These are phyloP conservation scores for Bidens hawaiensis DNA, from an alignment of 140 eudicot species.

Conservation along the genomic window DNA sequence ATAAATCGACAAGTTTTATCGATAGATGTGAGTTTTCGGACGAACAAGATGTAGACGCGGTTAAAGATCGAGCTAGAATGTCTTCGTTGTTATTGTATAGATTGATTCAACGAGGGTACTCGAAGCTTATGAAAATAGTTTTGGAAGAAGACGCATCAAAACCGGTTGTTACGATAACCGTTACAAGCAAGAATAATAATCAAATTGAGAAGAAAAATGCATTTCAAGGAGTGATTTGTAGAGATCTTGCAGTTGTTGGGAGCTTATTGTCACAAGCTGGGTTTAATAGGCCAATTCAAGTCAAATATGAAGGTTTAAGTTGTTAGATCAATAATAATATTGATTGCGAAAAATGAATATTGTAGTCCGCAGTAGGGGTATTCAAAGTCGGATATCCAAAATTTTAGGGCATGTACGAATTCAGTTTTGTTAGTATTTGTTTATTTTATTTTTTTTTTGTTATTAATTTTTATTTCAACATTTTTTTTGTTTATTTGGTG, in stretches of 20 bases:
- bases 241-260: constrained; percentile 83
- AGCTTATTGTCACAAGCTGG: constrained; percentile 64
- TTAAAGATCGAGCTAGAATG: constrained; percentile 55
- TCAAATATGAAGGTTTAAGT: constrained; percentile 77
- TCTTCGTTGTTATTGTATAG: constrained; percentile 48
- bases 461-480: background rate
- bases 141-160: constrained; percentile 58
- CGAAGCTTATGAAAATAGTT: constrained; percentile 32
- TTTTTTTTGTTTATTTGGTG: background rate
- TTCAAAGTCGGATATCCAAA: no score
- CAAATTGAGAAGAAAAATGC: constrained; percentile 31
- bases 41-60: constrained; percentile 49
- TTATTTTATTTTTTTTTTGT: background rate
- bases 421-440: background rate
- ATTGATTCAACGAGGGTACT: constrained; percentile 64
- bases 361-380: no score
- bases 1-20: constrained; percentile 50
- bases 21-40: constrained; percentile 67
- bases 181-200: constrained; percentile 30
- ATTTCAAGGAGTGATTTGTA: constrained; percentile 82
- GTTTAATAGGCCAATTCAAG: constrained; percentile 60
- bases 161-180: no score
- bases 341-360: background rate
- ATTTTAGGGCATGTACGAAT: constrained; percentile 8
- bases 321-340: constrained; percentile 34